Conservation (phyloP, 208 protist species). For the Angomonas ambiguus region DNA sequence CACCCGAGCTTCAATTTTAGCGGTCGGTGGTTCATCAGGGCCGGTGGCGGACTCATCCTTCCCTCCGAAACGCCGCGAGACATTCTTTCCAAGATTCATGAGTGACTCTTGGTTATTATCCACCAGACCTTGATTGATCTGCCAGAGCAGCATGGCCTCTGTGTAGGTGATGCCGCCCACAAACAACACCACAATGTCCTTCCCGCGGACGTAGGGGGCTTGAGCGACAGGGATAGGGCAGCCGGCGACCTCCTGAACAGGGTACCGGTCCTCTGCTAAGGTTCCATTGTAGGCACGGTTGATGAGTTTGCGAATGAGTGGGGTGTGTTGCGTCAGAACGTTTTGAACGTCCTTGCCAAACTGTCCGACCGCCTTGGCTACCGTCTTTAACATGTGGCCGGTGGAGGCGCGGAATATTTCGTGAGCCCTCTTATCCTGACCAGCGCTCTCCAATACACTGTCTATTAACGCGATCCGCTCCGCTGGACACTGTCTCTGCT, state of each 20-base stretch:
- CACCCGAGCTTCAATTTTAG: constrained; percentile 79
- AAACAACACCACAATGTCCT: constrained; percentile 84
- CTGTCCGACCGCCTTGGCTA: constrained; percentile 70
- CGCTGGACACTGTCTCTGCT: constrained; percentile 45
- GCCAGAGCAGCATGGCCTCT: constrained; percentile 67
- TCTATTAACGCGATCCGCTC: constrained; percentile 72
- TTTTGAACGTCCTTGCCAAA: constrained; percentile 93
- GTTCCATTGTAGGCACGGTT: constrained; percentile 82
- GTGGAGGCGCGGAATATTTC: constrained; percentile 71
- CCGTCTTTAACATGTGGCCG: constrained; percentile 69
- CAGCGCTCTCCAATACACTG: constrained; percentile 57
- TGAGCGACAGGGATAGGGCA: constrained; percentile 47
- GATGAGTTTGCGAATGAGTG: constrained; percentile 87
- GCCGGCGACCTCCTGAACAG: constrained; percentile 51
- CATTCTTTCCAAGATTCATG: constrained; percentile 72
- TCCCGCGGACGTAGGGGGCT: constrained; percentile 50
- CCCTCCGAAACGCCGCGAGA: constrained; percentile 37
- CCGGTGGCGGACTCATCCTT: constrained; percentile 14
- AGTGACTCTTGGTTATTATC: constrained; percentile 79
- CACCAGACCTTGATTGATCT: constrained; percentile 72
- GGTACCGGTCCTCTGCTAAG: constrained; percentile 63
- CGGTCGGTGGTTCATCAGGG: constrained; percentile 54
- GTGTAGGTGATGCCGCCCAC: constrained; percentile 79
- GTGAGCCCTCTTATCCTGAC: constrained; percentile 59
- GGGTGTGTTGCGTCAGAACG: constrained; percentile 96